These are phyloP conservation scores for Chalaropsis ovoidea DNA, from an alignment of 2,329 filamentous ascomycete species.

Conservation along the genomic window DNA sequence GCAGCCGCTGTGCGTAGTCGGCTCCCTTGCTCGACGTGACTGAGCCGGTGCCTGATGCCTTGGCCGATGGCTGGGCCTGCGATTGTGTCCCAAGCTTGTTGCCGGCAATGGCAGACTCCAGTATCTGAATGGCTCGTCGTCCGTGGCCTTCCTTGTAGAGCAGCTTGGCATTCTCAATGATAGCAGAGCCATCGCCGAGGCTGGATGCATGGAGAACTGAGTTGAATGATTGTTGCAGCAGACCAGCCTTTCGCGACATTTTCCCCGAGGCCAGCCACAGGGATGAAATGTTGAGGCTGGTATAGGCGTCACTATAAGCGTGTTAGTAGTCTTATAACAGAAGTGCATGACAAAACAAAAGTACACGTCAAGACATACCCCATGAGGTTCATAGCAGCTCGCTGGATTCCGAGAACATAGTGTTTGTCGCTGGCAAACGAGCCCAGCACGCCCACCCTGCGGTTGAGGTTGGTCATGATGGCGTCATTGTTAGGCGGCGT, in stretches of 20 bases:
- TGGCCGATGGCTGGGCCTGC: neutral
- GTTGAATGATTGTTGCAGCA: conserved; percentile 81
- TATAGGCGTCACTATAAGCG: conserved; percentile 28
- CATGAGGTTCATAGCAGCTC: conserved; percentile 76
- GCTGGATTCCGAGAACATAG: conserved; percentile 74
- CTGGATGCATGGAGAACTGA: conserved; percentile 81
- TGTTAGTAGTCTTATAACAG: conserved; percentile 1
- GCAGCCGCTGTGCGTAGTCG: conserved; percentile 45
- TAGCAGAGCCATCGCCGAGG: conserved; percentile 74
- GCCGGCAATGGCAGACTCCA: conserved; percentile 74
- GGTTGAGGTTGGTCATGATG: conserved; percentile 50
- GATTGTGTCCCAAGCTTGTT: conserved; percentile 8
- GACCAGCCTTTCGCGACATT: conserved; percentile 75
- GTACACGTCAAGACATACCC: conserved; percentile 42
- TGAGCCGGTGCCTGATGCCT: conserved; percentile 14
- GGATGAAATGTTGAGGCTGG: conserved; percentile 63
- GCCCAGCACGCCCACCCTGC: conserved; percentile 78
- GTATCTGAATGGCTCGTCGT: conserved; percentile 83
- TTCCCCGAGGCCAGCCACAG: conserved; percentile 79
- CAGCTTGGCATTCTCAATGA: conserved; percentile 86
- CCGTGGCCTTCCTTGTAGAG: conserved; percentile 90
- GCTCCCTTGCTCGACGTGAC: conserved; percentile 24
- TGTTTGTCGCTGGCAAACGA: conserved; percentile 89
- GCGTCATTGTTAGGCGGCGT: conserved; percentile 14
- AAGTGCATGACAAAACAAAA: neutral